Percentiles rank a stretch among this genome's conserved stretches.
phyloP scores from a whole-genome alignment of 2,329 filamentous ascomycete species.

The Cercospora sp. region DNA sequence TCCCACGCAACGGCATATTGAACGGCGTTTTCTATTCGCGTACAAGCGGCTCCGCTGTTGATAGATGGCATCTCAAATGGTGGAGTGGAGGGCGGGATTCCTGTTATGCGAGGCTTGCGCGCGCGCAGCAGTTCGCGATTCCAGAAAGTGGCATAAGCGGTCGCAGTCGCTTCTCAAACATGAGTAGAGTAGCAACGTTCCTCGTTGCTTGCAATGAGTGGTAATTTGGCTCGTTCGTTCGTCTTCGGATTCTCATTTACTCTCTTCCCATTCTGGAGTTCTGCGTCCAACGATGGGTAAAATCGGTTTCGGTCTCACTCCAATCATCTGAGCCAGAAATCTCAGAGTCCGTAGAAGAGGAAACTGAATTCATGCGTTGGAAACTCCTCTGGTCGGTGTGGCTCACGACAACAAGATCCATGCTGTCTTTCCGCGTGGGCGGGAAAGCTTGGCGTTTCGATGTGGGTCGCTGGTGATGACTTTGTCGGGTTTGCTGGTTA shows the following conservation, averaged over 20 bases:
- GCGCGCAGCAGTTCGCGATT: neutral
- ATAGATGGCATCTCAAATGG: neutral
- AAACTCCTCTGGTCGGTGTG: neutral
- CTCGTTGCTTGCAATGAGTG: neutral
- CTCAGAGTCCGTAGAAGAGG: neutral
- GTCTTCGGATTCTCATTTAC: neutral
- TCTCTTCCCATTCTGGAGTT: neutral
- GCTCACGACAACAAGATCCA: neutral
- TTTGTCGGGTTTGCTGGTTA: neutral
- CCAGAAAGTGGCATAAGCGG: neutral
- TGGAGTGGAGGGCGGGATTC: neutral
- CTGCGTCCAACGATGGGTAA: neutral
- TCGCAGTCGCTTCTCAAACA: neutral
- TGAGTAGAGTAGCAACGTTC: neutral
- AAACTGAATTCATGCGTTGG: neutral
- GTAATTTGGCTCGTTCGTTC: neutral
- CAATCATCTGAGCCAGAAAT: neutral
- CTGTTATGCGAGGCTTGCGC: neutral
- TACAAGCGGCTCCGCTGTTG: neutral
- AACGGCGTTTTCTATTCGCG: neutral
- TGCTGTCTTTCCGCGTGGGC: constrained; percentile 9
- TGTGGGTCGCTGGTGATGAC: neutral
- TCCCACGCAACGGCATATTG: neutral
- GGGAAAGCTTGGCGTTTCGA: neutral
- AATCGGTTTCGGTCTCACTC: neutral